Conservation (phyloP, 192 early-diverging fungal genomes). For the Umbelopsis sp. region DNA sequence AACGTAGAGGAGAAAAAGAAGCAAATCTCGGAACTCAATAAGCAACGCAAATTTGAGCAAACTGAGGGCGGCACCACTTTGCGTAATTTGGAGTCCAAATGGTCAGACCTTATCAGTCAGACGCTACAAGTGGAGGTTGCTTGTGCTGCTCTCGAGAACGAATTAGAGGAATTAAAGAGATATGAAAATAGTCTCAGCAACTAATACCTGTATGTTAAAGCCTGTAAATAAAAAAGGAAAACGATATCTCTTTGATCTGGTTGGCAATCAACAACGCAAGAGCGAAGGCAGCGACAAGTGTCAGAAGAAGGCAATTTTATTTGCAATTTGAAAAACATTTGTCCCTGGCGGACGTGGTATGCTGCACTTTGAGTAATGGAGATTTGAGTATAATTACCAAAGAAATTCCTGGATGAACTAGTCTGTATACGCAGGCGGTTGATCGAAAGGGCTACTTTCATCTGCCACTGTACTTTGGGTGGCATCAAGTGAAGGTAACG, state of each 20-base stretch:
- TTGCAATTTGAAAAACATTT: no score
- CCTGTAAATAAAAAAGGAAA: background rate
- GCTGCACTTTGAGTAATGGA: no score
- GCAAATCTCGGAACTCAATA: conserved; percentile 54
- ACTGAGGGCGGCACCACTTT: conserved; percentile 46
- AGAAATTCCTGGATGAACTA: background rate
- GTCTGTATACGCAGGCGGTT: conserved; percentile 12
- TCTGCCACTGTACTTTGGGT: background rate
- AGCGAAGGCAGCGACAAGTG: no score
- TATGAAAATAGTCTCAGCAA: conserved; percentile 35
- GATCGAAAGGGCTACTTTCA: background rate
- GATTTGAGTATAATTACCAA: no score
- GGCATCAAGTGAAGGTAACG: background rate
- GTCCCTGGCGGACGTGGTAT: no score
- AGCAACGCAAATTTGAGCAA: conserved; percentile 55
- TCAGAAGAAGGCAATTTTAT: no score
- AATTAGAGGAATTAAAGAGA: conserved; percentile 46
- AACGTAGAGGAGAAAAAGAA: conserved; percentile 44
- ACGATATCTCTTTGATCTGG: no score
- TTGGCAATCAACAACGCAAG: no score
- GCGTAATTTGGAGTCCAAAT: conserved; percentile 51
- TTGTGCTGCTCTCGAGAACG: conserved; percentile 46
- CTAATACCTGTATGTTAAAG: background rate
- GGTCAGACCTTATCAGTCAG: conserved; percentile 53
- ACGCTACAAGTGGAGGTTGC: conserved; percentile 58